Percentiles rank a stretch among this genome's conserved stretches.
Conservation (phyloP, 2,329 filamentous ascomycete genomes). For the Gnomoniopsis smithogilvyi region DNA sequence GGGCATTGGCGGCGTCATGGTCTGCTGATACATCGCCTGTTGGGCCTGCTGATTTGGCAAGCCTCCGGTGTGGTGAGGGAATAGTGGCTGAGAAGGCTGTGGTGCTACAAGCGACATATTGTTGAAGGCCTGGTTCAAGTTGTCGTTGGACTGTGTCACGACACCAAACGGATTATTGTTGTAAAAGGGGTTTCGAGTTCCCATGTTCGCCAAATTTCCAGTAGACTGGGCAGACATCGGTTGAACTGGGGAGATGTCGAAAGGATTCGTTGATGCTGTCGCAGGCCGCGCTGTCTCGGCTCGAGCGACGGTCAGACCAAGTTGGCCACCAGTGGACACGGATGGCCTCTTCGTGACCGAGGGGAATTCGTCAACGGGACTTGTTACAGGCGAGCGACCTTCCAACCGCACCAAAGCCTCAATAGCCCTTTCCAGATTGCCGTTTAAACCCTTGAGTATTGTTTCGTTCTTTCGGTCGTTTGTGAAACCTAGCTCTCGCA, state of each 20-base stretch:
- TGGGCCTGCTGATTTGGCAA: slow-evolving; percentile 40
- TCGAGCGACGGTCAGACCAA: slow-evolving; percentile 22
- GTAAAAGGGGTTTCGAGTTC: slow-evolving; percentile 55
- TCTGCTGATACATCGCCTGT: slow-evolving; percentile 40
- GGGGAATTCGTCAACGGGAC: slow-evolving; percentile 15
- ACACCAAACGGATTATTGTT: slow-evolving; percentile 66
- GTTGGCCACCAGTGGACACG: slow-evolving; percentile 30
- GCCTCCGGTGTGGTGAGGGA: slow-evolving; percentile 74
- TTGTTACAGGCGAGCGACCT: slow-evolving; percentile 37
- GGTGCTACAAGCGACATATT: slow-evolving; percentile 63
- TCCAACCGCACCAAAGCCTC: slow-evolving; percentile 82
- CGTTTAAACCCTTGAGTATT: slow-evolving; percentile 77
- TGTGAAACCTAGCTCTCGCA: slow-evolving; percentile 89
- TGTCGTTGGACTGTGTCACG: slow-evolving; percentile 38
- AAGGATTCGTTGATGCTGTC: slow-evolving; percentile 59
- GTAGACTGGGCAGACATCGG: slow-evolving; percentile 65
- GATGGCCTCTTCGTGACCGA: slow-evolving; percentile 32
- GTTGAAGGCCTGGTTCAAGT: slow-evolving; percentile 69
- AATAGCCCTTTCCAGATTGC: slow-evolving; percentile 81
- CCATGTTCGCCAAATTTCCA: slow-evolving; percentile 55
- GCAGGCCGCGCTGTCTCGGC: slow-evolving; percentile 18
- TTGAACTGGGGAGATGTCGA: slow-evolving; percentile 55
- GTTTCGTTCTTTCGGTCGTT: slow-evolving; percentile 79
- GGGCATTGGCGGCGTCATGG: slow-evolving; percentile 40
- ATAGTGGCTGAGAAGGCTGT: slow-evolving; percentile 53